Conservation (phyloP, 257 asterid genomes). For the Cordia subcordata region DNA sequence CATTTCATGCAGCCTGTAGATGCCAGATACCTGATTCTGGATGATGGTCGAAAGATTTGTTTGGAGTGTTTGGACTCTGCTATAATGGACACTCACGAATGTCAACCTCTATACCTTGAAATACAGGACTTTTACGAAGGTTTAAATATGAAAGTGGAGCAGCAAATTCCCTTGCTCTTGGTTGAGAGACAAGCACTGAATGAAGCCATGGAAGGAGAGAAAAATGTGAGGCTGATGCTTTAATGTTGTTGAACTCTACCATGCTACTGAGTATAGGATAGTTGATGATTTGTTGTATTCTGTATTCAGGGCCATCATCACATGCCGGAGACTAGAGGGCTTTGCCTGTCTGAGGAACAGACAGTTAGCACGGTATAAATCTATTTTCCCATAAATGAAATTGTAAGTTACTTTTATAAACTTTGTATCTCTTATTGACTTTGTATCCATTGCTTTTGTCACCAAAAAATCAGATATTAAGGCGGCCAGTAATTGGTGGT, state of each 20-base stretch:
- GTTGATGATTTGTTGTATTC: neutral
- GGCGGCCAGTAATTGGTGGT: constrained; percentile 87
- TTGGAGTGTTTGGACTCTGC: constrained; percentile 97
- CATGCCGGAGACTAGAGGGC: constrained; percentile 90
- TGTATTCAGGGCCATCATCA: constrained; percentile 78
- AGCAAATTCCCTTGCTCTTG: constrained; percentile 88
- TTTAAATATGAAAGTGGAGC: constrained; percentile 91
- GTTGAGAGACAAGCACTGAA: constrained; percentile 96
- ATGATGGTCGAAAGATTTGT: constrained; percentile 88
- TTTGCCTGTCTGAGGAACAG: constrained; percentile 94
- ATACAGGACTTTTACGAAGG: constrained; percentile 96
- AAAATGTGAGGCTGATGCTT: constrained; percentile 45
- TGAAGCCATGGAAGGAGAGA: constrained; percentile 98
- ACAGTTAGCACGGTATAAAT: constrained; percentile 73
- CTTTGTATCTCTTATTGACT: neutral
- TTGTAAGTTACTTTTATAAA: neutral
- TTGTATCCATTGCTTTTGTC: constrained; percentile 2
- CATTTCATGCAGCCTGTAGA: constrained; percentile 55
- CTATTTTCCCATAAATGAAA: constrained; percentile 2
- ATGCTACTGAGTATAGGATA: neutral
- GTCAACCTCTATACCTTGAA: constrained; percentile 93
- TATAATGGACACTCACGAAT: constrained; percentile 93
- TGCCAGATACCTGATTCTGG: constrained; percentile 68
- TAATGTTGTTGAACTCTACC: neutral
- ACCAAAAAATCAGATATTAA: constrained; percentile 52